Percentiles rank a stretch among this genome's conserved stretches.
phyloP scores from a whole-genome alignment of 257 asterid species.

The Galeopsis tetrahit region DNA sequence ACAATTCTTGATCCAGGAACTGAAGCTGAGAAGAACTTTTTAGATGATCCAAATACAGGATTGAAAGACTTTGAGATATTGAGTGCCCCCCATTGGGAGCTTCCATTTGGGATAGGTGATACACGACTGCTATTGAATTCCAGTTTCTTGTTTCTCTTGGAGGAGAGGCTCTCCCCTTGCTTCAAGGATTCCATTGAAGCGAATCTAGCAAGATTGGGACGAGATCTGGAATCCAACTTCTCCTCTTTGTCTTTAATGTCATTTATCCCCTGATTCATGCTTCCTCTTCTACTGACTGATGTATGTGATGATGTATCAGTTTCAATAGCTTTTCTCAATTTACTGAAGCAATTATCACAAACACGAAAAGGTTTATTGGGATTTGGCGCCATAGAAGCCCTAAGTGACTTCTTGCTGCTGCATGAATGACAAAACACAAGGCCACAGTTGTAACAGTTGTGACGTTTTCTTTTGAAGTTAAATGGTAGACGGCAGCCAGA shows the following conservation, averaged over 20 bases:
- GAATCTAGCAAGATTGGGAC: slow-evolving; percentile 78
- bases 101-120: slow-evolving; percentile 91
- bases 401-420: slow-evolving; percentile 85
- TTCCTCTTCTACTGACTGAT: slow-evolving; percentile 70
- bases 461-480: slow-evolving; percentile 93
- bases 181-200: slow-evolving; percentile 88
- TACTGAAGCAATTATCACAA: slow-evolving; percentile 82
- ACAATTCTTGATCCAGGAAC: slow-evolving; percentile 99
- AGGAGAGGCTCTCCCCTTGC: slow-evolving; percentile 71
- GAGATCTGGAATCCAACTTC: slow-evolving; percentile 70
- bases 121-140: slow-evolving; percentile 92
- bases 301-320: slow-evolving; percentile 73
- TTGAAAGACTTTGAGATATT: slow-evolving; percentile 82
- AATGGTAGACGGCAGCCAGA: slow-evolving; percentile 93
- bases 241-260: slow-evolving; percentile 68
- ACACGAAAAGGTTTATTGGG: slow-evolving; percentile 91
- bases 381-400: slow-evolving; percentile 97
- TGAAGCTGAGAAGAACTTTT: slow-evolving; percentile 91
- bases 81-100: slow-evolving; percentile 84
- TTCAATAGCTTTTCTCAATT: slow-evolving; percentile 80
- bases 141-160: slow-evolving; percentile 82
- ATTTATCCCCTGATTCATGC: slow-evolving; percentile 61
- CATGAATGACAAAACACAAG: slow-evolving; percentile 94
- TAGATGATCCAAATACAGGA: slow-evolving; percentile 91
- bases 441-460: slow-evolving; percentile 96